These are phyloP conservation scores for Ricinus communis DNA, from an alignment of 345 rosid species.

Conservation along the genomic window DNA sequence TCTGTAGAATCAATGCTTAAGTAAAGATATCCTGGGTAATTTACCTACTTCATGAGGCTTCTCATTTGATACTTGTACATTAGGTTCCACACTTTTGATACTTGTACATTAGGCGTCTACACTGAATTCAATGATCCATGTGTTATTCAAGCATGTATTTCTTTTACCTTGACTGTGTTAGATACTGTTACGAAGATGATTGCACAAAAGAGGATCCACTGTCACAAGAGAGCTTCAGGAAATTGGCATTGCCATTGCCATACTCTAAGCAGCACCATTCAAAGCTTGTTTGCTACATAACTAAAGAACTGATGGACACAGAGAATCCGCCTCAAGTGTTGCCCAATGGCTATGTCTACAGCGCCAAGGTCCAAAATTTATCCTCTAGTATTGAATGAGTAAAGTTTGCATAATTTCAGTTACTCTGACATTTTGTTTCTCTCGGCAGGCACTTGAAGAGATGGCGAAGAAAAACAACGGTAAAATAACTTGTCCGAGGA, in stretches of 20 bases:
- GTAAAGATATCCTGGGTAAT: too few relatives aligned
- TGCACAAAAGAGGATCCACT: constrained; percentile 97
- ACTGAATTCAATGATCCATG: not conserved
- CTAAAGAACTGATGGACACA: constrained; percentile 94
- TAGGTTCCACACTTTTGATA: too few relatives aligned
- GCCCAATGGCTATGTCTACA: constrained; percentile 93
- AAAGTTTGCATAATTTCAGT: not conserved
- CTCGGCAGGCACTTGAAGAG: constrained; percentile 81
- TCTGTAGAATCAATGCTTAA: not conserved
- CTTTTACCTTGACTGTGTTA: constrained; percentile 47
- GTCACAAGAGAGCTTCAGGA: constrained; percentile 88
- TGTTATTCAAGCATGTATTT: not conserved
- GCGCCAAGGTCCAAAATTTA: constrained; percentile 71
- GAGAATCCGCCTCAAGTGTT: constrained; percentile 98
- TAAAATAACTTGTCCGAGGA: constrained; percentile 80
- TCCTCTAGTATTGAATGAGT: constrained; percentile 8
- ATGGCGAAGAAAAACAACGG: constrained; percentile 82
- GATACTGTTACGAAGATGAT: constrained; percentile 74
- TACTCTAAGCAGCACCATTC: constrained; percentile 96
- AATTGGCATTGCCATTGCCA: constrained; percentile 78
- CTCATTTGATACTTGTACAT: not conserved
- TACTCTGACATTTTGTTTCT: not conserved
- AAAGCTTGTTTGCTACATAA: constrained; percentile 92
- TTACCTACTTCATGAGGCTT: too few relatives aligned
- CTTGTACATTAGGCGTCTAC: not conserved